Base-by-base conservation (phyloP, 805 yeast species). In the Candida maris region DNA sequence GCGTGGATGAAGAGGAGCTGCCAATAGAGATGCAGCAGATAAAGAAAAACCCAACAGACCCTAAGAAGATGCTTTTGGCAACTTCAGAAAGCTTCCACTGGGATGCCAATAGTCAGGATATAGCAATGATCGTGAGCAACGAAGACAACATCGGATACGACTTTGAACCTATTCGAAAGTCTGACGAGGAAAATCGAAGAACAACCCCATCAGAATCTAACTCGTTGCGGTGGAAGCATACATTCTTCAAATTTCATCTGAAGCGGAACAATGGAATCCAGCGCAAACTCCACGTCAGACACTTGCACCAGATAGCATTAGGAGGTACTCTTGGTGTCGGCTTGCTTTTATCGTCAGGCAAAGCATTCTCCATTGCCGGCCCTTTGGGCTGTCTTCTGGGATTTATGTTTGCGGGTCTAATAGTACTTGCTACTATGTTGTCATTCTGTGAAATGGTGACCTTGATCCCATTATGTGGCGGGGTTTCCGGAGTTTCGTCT, bases 271-370 rank as follows among this genome's bases (percentile, higher is more conserved):
- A 59, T 25, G 51, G 53, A 30, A 53, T 79, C 30, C 84, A 78
- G 42, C 62, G 89, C 38, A 77, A 75, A 42, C 62, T 84, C 29
- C 71, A 71, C 36, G 76, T 78, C 19, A 61, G 87, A 16, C 91
- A 84, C 56, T 60, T 84, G 14, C 88, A 83, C 52, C 81, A 83
- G 79, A 79, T 84, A 31, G 84, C 89, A 0, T 64, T 85, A 20
- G 87, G 88, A 3, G 91, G 88, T 2, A 81, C 89, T 0, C 57
- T 84, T 4, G 93, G 93, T 1, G 91, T 84, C 12, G 93, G 94
- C 0, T 58, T 84, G 14, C 70, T 81, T 38, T 61, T 84, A 17
- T 76, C 80, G 28, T 74, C 83, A 5, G 89, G 93, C 3, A 80
- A 82, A 49, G 84, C 87, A 1, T 70, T 84, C 35, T 68, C 79